Evolutionary conservation across 2,329 filamentous ascomycete species (phyloP).

Genomic region (Dothidotthia symphoricarpi): DNA sequence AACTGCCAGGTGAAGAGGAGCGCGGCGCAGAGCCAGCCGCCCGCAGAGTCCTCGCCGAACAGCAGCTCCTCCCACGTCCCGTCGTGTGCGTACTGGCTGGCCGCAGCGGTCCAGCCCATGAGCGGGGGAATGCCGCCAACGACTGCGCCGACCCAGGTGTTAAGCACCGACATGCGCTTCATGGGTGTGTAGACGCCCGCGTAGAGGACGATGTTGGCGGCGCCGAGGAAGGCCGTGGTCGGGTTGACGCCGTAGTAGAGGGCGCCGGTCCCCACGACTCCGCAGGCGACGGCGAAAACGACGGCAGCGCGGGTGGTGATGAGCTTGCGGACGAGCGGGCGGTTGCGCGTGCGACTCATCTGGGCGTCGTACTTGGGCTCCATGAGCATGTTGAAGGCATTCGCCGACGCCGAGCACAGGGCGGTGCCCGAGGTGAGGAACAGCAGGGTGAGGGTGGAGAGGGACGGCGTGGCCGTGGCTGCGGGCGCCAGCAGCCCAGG

Average conservation of each 20-base stretch:
- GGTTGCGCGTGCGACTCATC: slow-evolving; percentile 90
- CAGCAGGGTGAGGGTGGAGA: slow-evolving; percentile 85
- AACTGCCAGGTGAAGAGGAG: slow-evolving; percentile 96
- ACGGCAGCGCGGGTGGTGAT: slow-evolving; percentile 70
- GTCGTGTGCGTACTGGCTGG: slow-evolving; percentile 71
- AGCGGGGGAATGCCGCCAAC: slow-evolving; percentile 91
- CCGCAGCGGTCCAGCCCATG: slow-evolving; percentile 97
- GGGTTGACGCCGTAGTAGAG: slow-evolving; percentile 92
- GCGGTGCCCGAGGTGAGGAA: slow-evolving; percentile 90
- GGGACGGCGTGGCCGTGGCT: slow-evolving; percentile 67
- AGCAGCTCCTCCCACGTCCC: slow-evolving; percentile 73
- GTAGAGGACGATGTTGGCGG: slow-evolving; percentile 82
- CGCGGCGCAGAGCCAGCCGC: slow-evolving; percentile 84
- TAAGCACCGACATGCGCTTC: slow-evolving; percentile 80
- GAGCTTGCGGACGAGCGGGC: slow-evolving; percentile 81
- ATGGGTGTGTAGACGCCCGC: slow-evolving; percentile 90
- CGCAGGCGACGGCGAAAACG: slow-evolving; percentile 75
- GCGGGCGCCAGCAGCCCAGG: slow-evolving; percentile 76
- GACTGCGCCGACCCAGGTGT: slow-evolving; percentile 92
- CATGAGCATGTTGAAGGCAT: slow-evolving; percentile 96
- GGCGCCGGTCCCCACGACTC: slow-evolving; percentile 64
- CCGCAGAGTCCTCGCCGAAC: slow-evolving; percentile 65
- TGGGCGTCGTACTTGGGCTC: slow-evolving; percentile 85
- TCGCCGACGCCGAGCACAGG: slow-evolving; percentile 85
- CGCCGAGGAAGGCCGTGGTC: slow-evolving; percentile 82